A percentile compares a stretch with the other conserved stretches of the same genome.
These are phyloP conservation scores for Dactylella cylindrospora DNA, from an alignment of 2,329 filamentous ascomycete species.

Conservation along the genomic window DNA sequence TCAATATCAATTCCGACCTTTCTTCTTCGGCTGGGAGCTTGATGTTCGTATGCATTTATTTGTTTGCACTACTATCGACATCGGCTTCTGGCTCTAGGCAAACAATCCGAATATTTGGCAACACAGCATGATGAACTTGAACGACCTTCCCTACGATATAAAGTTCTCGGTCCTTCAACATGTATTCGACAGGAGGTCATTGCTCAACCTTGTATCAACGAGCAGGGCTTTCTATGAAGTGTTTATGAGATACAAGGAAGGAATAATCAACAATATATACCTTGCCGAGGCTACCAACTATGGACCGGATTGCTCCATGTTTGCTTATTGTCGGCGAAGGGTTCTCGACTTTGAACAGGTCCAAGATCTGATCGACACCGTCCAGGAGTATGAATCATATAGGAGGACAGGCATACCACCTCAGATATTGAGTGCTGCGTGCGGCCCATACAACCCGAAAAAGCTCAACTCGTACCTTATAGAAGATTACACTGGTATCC, in stretches of 20 bases:
- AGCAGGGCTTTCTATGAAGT: constrained; percentile 14
- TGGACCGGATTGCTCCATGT: constrained; percentile 18
- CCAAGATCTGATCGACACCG: background rate
- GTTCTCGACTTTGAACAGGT: background rate
- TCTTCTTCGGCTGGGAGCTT: too few relatives aligned
- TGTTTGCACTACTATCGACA: too few relatives aligned
- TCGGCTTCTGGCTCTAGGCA: too few relatives aligned
- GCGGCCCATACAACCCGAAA: constrained; percentile 1
- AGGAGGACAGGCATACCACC: constrained; percentile 1
- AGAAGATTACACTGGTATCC: constrained; percentile 27
- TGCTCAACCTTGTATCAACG: constrained; percentile 9
- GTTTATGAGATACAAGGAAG: constrained; percentile 13
- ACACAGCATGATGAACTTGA: constrained; percentile 15
- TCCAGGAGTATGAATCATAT: constrained; percentile 1
- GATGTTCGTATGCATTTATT: too few relatives aligned
- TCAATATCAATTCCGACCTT: too few relatives aligned
- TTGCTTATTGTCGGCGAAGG: constrained; percentile 21
- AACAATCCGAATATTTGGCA: too few relatives aligned
- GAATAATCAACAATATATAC: constrained; percentile 15
- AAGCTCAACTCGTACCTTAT: constrained; percentile 6
- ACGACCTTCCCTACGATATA: constrained; percentile 29
- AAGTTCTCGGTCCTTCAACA: constrained; percentile 21
- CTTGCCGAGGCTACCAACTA: constrained; percentile 18
- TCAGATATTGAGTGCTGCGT: background rate
- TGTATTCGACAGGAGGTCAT: constrained; percentile 4